Percentiles rank a stretch among this genome's conserved stretches.
phyloP scores from a whole-genome alignment of 2,329 filamentous ascomycete genomes.

The Microdochium nivale region DNA sequence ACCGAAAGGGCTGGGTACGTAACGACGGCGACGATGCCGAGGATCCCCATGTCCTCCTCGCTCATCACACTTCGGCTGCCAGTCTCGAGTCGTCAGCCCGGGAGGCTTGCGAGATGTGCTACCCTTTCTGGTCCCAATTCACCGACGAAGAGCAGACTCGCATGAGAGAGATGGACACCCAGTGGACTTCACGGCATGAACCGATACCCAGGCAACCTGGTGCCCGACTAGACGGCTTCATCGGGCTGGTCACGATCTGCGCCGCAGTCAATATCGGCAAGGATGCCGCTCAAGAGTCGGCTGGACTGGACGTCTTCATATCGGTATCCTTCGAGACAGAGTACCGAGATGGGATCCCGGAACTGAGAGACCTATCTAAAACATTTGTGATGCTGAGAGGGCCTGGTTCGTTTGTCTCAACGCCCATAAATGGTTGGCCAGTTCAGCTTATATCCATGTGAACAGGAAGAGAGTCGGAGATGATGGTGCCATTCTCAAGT shows the following conservation, averaged over 20 bases:
- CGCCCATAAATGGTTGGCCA: not conserved
- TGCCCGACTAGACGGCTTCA: not conserved
- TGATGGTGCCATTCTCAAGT: not conserved
- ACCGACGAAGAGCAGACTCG: not conserved
- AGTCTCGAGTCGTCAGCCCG: not conserved
- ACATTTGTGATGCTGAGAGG: not conserved
- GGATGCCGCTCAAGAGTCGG: not conserved
- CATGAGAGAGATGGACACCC: not conserved
- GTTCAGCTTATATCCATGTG: not conserved
- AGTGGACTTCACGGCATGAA: not conserved
- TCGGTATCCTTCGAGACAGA: too few species aligned
- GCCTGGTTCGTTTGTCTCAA: not conserved
- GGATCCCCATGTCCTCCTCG: not conserved
- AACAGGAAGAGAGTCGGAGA: not conserved
- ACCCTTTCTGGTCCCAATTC: not conserved
- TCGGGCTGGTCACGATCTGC: not conserved
- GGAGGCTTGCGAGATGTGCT: not conserved
- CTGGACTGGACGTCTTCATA: not conserved
- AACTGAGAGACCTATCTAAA: too few species aligned
- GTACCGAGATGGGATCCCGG: too few species aligned
- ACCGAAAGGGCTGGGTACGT: not conserved
- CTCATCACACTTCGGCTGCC: not conserved
- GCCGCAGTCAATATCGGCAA: not conserved
- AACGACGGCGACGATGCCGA: not conserved
- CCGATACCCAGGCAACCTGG: not conserved